Evolutionary conservation across 805 yeast genomes (phyloP), one percentile per base, ranked within the genome.

Genomic region (Cyberlindnera xylosilytica): DNA sequence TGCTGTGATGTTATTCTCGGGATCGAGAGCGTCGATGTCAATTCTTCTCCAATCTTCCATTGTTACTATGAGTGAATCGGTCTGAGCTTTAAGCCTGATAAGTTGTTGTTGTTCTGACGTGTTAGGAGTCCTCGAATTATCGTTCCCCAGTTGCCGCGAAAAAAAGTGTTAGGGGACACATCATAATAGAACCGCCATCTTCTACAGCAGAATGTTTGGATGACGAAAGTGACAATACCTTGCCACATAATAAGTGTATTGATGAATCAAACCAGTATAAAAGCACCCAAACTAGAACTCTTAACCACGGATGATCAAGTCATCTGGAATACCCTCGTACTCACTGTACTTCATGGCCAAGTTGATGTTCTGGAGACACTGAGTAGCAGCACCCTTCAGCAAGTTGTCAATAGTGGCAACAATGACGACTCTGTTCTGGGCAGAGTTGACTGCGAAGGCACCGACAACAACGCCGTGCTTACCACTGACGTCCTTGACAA

Each of bases 371-470:
- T 93, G 99, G 64, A 93, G 66, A 69, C 98, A 91, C 69, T 93
- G 99, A 15, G 99, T 93, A 35, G 97, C 95, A 34, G 99, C 99
- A 52, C 99, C 99, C 72, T 93, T 93, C 61, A 93, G 76, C 60
- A 93, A 73, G 65, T 93, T 93, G 62, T 93, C 99, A 56, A 93
- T 91, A 4, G 97, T 89, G 18, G 97, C 96, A 41, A 91, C 93
- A 41, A 93, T 73, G 19, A 93, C 98, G 18, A 89, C 95, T 63
- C 99, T 81, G 68, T 88, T 83, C 60, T 85, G 87, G 42, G 81
- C 80, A 19, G 90, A 79, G 62, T 86, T 90, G 36, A 95, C 95
- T 18, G 95, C 96, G 62, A 93, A 95, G 0, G 96, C 99, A 47
- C 99, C 99, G 50, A 93, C 77, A 20, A 85, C 88, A 33, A 88